phyloP scores from a whole-genome alignment of 371 early-diverging fungal species.

The Saksenaea vasiformis region DNA sequence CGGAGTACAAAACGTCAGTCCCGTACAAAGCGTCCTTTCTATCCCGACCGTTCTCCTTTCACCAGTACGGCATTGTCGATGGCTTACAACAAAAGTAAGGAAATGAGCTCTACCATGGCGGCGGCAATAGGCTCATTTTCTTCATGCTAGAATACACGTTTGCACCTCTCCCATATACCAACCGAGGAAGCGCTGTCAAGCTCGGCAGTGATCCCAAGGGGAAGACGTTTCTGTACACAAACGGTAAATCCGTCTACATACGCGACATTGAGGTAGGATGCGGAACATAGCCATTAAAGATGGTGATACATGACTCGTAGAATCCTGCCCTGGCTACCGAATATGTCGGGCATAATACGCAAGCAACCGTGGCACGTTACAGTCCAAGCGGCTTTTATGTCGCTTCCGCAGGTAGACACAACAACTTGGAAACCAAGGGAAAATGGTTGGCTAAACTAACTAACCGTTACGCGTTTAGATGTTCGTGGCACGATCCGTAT shows the following conservation, averaged over 20 bases:
- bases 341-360: slow-evolving; percentile 81
- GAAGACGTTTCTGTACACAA: slow-evolving; percentile 84
- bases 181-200: slow-evolving; percentile 82
- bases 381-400: slow-evolving; percentile 94
- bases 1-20: no score
- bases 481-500: slow-evolving; percentile 87
- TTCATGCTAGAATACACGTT: slow-evolving; percentile 59
- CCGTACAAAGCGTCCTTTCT: background rate
- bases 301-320: slow-evolving; percentile 31
- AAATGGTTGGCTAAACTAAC: no score
- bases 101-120: background rate
- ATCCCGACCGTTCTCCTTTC: background rate
- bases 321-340: slow-evolving; percentile 81
- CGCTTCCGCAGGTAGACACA: slow-evolving; percentile 83
- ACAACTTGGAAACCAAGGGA: background rate
- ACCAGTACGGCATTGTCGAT: background rate
- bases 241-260: slow-evolving; percentile 87
- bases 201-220: slow-evolving; percentile 87
- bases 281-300: background rate
- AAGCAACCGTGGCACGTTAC: slow-evolving; percentile 86
- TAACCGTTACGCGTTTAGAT: slow-evolving; percentile 54
- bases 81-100: background rate
- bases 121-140: background rate
- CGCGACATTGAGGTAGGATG: slow-evolving; percentile 75
- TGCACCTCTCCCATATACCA: slow-evolving; percentile 80